Evolutionary conservation across 176 grass and related monocot species (phyloP).

Genomic region (Thalia dealbata): DNA sequence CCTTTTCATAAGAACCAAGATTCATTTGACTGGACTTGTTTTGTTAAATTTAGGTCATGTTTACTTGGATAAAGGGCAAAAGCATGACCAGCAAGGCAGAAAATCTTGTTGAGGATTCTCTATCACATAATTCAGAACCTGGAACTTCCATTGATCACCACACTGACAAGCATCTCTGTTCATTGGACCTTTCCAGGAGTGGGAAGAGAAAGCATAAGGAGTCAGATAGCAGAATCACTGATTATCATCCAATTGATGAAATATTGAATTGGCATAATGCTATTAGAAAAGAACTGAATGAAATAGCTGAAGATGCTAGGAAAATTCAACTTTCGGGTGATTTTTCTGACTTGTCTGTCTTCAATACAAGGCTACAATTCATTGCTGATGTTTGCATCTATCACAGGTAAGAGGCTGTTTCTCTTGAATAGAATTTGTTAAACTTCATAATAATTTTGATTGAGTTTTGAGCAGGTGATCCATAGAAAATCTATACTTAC

Average conservation of each 20-base stretch:
- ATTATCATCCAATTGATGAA: conserved; percentile 63
- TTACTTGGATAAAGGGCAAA: conserved; percentile 64
- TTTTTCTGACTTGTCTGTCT: conserved; percentile 49
- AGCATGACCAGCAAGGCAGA: conserved; percentile 16
- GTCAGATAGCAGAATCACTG: conserved; percentile 17
- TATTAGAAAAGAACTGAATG: conserved; percentile 55
- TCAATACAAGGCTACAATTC: conserved; percentile 65
- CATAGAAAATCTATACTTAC: not conserved
- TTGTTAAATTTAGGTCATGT: conserved; percentile 61
- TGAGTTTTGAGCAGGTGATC: not conserved
- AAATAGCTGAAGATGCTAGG: conserved; percentile 55
- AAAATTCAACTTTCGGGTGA: conserved; percentile 52
- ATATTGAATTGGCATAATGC: conserved; percentile 91
- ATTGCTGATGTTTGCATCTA: conserved; percentile 83
- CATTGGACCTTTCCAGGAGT: conserved; percentile 27
- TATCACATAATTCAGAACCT: conserved; percentile 15
- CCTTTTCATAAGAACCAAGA: not conserved
- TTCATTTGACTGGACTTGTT: not conserved
- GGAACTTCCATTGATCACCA: conserved; percentile 13
- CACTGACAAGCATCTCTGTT: conserved; percentile 23
- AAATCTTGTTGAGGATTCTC: conserved; percentile 13
- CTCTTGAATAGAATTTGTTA: not conserved
- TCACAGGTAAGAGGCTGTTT: conserved; percentile 49
- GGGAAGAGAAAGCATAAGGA: conserved; percentile 54
- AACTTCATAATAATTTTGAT: not conserved